These are phyloP conservation scores for Stentor coeruleus DNA, from an alignment of 73 alveolate species.

Conservation along the genomic window DNA sequence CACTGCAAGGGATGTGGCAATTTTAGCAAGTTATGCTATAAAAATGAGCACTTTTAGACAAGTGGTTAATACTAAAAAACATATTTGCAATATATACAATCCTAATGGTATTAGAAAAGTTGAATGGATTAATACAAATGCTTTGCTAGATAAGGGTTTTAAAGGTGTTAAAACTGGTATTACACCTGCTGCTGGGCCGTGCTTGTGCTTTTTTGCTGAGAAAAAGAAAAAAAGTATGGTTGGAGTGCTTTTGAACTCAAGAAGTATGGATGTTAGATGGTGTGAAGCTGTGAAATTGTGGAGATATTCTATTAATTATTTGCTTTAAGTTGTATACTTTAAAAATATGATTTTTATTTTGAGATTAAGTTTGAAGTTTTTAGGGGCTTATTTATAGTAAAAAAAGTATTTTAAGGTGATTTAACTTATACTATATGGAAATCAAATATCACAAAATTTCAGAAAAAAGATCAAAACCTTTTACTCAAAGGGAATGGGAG, in stretches of 20 bases:
- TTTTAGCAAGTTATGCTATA: constrained; percentile 39
- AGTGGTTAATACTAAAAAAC: constrained; percentile 40
- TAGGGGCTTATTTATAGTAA: no score
- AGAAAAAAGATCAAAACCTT: background rate
- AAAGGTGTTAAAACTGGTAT: constrained; percentile 56
- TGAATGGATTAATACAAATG: constrained; percentile 45
- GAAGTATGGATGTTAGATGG: no score
- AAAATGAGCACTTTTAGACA: constrained; percentile 35
- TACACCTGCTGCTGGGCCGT: constrained; percentile 63
- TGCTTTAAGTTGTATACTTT: no score
- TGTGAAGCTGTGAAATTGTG: no score
- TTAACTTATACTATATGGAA: no score
- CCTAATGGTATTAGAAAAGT: background rate
- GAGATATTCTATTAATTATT: no score
- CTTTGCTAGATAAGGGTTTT: constrained; percentile 52
- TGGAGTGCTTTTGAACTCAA: no score
- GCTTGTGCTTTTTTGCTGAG: no score
- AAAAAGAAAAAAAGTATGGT: no score
- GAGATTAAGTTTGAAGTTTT: no score
- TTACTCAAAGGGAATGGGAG: constrained; percentile 22
- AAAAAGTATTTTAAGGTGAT: no score
- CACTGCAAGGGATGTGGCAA: constrained; percentile 65
- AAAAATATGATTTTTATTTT: no score
- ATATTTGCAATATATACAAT: constrained; percentile 23
- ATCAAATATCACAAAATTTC: background rate